Evolutionary conservation across 2,329 filamentous ascomycete genomes (phyloP), one percentile per base, ranked within the genome.

Genomic region (Colletotrichum theobromicola): DNA sequence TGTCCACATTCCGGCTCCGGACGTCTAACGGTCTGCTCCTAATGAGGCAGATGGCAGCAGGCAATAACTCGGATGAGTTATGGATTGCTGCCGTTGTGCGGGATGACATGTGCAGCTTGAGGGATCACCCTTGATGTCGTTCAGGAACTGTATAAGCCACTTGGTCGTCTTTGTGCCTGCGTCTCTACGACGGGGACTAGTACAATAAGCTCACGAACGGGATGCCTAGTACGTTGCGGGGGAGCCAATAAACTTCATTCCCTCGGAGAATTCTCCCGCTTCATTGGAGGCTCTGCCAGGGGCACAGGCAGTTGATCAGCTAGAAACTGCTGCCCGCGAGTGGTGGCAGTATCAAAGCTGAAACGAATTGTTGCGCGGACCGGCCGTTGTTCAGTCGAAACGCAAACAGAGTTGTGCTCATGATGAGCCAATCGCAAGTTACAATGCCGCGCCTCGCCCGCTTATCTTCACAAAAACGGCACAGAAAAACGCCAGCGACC

Each of bases 361-460:
- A 75, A 75, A 75, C 72, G 57, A 32, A 32, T 58, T 46, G 28
- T 37, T 35, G 62, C 68, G 62, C 62, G 62, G 53, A 58, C 62
- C 46, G 42, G 34, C 68, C 63, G 46, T 55, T 18, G 63, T 67
- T 72, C 72, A 67, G 68, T 67, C 46, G 72, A 75, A 75, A 67
- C 72, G 16, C 57, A 34, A 58, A 74, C 42, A 67, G 34, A 67
- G 57, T 63, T 67, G 72, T 15, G 12, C 8, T 18, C 15, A 42
- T 57, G 63, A 72, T 57, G 57, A 58, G 28, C 63, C 62, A 75
- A 72, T 75, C 68, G 68, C 63, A 64, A 75, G 28, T 42, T 32
- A 28, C 37, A 15, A 18, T 61, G 24, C 28, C 21, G 55, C 55
- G 55, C 55, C 28, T 68, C 35, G 26, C 26, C 35, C 66, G 28